Base-by-base conservation (phyloP, 306 rosid genomes). In the Heteromeles arbutifolia region DNA sequence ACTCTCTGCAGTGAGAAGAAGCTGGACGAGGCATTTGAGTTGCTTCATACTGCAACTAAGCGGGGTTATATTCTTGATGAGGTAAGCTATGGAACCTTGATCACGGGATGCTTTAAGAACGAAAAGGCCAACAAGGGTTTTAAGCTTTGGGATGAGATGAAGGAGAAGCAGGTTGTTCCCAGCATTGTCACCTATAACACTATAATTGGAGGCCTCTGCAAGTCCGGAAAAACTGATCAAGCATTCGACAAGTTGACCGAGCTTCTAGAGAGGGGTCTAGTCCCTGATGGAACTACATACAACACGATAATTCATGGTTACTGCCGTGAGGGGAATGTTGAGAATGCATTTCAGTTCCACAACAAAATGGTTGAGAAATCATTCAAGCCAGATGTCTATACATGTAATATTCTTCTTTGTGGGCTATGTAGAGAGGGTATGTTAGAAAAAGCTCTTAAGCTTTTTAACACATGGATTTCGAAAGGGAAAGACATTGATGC, bases 41-140 rank as follows among this genome's bases (percentile, higher is more conserved):
- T 94, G 72, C 70, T 78, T 59, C 67, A 59, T 66, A 85, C 73
- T 70, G 89, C 95, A 2, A 56, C 66, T 72, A 89, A 79, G 86
- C 84, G 91, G 68, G 98, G 98, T 73, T 94, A 94, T 86, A 81
- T 90, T 78, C 80, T 92, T 77, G 88, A 94, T 65, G 95, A 88
- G 84, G 93, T 92, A 59, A 92, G 89, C 34, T 94, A 90, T 82
- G 98, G 97, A 78, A 90, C 93, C 77, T 85, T 92, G 58, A 90
- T 94, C 68, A 83, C 80, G 85, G 98, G 97, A 67, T 90, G 89
- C 90, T 87, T 90, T 80, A 90, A 86, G 82, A 84, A 78, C 59
- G 86, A 85, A 43, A 81, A 75, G 65, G 83, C 25, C 32, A 86
- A 79, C 44, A 84, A 53, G 82, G 97, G 95, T 17, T 73, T 92